Base-by-base conservation (phyloP, 306 rosid species). In the Crataegus laevigata region DNA sequence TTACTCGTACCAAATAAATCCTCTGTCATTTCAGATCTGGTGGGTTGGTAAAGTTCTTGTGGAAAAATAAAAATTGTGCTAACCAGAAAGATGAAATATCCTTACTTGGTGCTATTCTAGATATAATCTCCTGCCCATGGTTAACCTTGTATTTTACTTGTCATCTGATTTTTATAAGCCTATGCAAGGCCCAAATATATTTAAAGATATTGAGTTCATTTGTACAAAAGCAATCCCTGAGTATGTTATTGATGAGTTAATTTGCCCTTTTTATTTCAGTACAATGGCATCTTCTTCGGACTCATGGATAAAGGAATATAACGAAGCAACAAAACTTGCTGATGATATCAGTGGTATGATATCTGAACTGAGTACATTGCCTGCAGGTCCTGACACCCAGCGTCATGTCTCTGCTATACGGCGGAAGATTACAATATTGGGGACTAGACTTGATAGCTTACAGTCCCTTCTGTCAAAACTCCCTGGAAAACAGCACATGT, bases 391-490 rank as follows among this genome's bases (percentile, higher is more conserved):
- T 47, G 99, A 96, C 54, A 72, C 89, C 45, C 99, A 96, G 84
- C 96, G 98, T 18, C 92, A 96, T 80, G 90, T 86, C 47, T 90
- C 99, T 72, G 88, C 99, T 71, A 92, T 92, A 57, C 90, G 99
- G 82, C 90, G 99, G 87, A 96, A 96, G 84, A 92, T 88, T 81
- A 90, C 98, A 52, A 96, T 96, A 81, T 87, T 96, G 76, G 98
- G 96, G 83, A 92, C 98, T 52, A 87, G 99, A 81, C 93, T 96
- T 75, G 99, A 96, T 84, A 92, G 93, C 84, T 90, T 96, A 87
- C 97, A 86, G 73, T 85, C 93, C 75, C 89, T 86, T 81, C 71
- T 92, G 78, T 73, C 88, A 24, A 88, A 85, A 85, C 88, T 87
- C 85, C 99, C 97, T 59, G 97, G 88, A 84, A 96, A 96, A 84